Conservation (phyloP, 768 basidiomycete genomes). For the Suillus tomentosus region DNA sequence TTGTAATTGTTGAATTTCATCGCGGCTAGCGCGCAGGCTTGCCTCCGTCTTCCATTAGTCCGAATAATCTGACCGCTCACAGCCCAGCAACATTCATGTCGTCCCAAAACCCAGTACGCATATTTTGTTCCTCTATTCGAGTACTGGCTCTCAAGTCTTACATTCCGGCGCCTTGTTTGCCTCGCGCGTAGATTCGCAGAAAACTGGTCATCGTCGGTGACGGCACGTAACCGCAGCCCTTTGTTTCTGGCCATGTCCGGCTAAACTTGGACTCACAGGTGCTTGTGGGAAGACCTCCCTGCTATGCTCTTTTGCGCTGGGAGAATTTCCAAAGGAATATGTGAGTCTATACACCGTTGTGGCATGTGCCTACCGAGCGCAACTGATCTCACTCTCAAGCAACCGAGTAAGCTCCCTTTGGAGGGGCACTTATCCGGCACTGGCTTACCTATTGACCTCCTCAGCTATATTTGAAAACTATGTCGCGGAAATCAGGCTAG, state of each 20-base stretch:
- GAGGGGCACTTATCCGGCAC: slow-evolving; percentile 4
- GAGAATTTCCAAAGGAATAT: slow-evolving; percentile 96
- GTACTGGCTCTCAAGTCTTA: slow-evolving; percentile 7
- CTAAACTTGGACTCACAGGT: slow-evolving; percentile 45
- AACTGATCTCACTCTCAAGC: slow-evolving; percentile 31
- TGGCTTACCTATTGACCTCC: slow-evolving; percentile 8
- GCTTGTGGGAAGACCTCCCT: slow-evolving; percentile 97
- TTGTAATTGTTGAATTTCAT: slow-evolving; percentile 15
- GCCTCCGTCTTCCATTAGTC: slow-evolving; percentile 20
- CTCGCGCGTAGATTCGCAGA: slow-evolving; percentile 70
- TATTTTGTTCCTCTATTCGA: slow-evolving; percentile 8
- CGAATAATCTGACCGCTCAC: slow-evolving; percentile 17
- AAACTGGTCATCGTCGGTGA: slow-evolving; percentile 98
- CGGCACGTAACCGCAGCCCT: slow-evolving; percentile 51
- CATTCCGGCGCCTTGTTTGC: slow-evolving; percentile 11
- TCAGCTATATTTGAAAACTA: slow-evolving; percentile 97
- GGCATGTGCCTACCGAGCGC: slow-evolving; percentile 7
- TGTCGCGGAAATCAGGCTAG: slow-evolving; percentile 96
- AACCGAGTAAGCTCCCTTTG: slow-evolving; percentile 45
- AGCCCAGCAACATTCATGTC: slow-evolving; percentile 33
- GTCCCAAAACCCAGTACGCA: slow-evolving; percentile 63
- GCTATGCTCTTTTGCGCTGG: slow-evolving; percentile 88
- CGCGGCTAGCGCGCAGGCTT: slow-evolving; percentile 12
- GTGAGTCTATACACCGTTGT: slow-evolving; percentile 48
- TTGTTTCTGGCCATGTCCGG: slow-evolving; percentile 15